phyloP scores from a whole-genome alignment of 2,329 filamentous ascomycete genomes.

The Fusarium sp. region DNA sequence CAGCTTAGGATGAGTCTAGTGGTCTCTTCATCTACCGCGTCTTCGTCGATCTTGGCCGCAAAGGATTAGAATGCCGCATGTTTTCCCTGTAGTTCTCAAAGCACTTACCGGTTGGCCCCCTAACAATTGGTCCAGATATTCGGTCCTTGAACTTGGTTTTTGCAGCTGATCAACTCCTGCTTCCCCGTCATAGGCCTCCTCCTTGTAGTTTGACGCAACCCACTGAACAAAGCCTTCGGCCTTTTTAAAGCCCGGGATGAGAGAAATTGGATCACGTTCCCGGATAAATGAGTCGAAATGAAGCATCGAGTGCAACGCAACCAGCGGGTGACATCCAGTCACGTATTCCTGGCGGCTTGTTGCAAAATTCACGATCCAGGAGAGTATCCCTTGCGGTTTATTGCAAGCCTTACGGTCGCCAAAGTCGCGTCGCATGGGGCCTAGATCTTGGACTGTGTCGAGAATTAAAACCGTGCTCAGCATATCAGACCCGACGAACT shows the following conservation, averaged over 20 bases:
- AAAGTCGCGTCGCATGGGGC: neutral
- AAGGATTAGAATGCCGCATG: neutral
- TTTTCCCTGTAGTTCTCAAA: neutral
- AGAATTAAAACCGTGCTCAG: neutral
- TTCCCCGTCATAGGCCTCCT: neutral
- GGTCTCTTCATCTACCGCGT: neutral
- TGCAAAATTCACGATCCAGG: slow-evolving; percentile 1
- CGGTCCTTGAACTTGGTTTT: neutral
- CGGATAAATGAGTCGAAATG: neutral
- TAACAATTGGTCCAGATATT: neutral
- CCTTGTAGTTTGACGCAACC: neutral
- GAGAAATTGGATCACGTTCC: neutral
- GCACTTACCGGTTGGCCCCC: neutral
- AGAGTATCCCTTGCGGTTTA: neutral
- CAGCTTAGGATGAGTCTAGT: neutral
- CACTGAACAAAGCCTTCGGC: neutral
- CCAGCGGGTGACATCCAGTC: slow-evolving; percentile 7
- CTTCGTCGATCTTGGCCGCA: neutral
- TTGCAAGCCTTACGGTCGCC: neutral
- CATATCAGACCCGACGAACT: neutral
- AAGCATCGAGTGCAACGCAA: neutral
- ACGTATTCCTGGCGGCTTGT: neutral
- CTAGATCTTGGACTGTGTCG: neutral
- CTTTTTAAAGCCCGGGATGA: neutral
- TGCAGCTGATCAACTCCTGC: neutral